Percentiles rank a stretch among this genome's conserved stretches.
phyloP scores from a whole-genome alignment of 2,329 filamentous ascomycete species.

The Monilinia vaccinii-corymbosi region DNA sequence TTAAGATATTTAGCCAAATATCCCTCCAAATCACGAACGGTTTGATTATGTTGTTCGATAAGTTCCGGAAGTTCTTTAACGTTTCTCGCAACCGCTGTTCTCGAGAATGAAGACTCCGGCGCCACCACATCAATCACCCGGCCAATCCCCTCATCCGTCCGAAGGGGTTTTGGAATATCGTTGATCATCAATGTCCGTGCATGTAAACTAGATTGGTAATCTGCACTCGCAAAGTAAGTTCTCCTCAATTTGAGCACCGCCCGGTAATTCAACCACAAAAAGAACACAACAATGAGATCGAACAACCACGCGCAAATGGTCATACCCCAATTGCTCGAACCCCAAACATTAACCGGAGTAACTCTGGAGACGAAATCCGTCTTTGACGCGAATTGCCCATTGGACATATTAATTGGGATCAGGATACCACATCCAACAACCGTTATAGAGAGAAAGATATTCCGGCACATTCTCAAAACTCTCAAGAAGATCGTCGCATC shows the following conservation, averaged over 20 bases:
- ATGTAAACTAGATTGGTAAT: conserved; percentile 83
- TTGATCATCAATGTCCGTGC: conserved; percentile 66
- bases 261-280: conserved; percentile 86
- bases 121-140: conserved; percentile 73
- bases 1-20: conserved; percentile 85
- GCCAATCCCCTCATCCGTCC: conserved; percentile 79
- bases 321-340: conserved; percentile 47
- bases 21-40: conserved; percentile 73
- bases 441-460: conserved; percentile 70
- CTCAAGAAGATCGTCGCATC: conserved; percentile 88
- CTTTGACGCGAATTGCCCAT: conserved; percentile 32
- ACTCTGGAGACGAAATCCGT: conserved; percentile 45
- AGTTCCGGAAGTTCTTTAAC: conserved; percentile 82
- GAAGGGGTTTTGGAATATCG: conserved; percentile 68
- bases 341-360: conserved; percentile 48
- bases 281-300: conserved; percentile 66
- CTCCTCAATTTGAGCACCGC: conserved; percentile 63
- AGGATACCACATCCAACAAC: conserved; percentile 68
- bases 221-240: conserved; percentile 72
- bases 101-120: conserved; percentile 68
- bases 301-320: conserved; percentile 55
- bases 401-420: conserved; percentile 66
- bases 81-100: conserved; percentile 79
- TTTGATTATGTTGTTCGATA: conserved; percentile 73
- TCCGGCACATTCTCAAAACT: conserved; percentile 82